A percentile compares a stretch with the other conserved stretches of the same genome.
Evolutionary conservation across 176 grass and related monocot species (phyloP).

Genomic region (Carex parvula): DNA sequence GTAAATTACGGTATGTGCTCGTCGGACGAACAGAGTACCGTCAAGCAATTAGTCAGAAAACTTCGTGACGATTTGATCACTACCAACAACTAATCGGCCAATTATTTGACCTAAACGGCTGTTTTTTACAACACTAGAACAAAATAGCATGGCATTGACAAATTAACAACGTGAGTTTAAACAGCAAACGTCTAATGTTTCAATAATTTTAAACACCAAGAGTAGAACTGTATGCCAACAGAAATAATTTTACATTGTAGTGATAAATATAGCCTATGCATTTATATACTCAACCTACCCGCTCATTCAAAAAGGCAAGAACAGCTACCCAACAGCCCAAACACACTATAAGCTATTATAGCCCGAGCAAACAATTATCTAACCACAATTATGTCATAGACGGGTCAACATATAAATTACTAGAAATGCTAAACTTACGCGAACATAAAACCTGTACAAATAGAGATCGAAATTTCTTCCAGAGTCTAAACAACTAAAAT

Average conservation of each 20-base stretch:
- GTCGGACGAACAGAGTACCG: too few relatives aligned
- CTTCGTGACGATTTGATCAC: too few relatives aligned
- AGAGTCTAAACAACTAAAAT: background rate
- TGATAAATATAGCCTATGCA: background rate
- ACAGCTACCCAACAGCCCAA: background rate
- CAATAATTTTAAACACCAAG: background rate
- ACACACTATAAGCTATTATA: background rate
- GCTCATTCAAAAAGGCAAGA: background rate
- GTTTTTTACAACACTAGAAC: too few relatives aligned
- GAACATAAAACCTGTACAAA: background rate
- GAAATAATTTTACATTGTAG: background rate
- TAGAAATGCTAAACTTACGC: constrained; percentile 1
- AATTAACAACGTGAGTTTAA: background rate
- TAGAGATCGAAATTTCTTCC: background rate
- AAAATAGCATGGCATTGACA: background rate
- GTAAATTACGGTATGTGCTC: too few relatives aligned
- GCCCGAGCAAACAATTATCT: background rate
- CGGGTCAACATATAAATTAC: background rate
- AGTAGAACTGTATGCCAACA: background rate
- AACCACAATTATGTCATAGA: background rate
- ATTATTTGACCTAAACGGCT: too few relatives aligned
- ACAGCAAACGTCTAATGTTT: background rate
- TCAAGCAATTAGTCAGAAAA: too few relatives aligned
- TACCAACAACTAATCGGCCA: too few relatives aligned
- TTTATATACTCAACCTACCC: background rate